phyloP scores from a whole-genome alignment of 495 filamentous ascomycete species.

The Penicillium egyptiacum region DNA sequence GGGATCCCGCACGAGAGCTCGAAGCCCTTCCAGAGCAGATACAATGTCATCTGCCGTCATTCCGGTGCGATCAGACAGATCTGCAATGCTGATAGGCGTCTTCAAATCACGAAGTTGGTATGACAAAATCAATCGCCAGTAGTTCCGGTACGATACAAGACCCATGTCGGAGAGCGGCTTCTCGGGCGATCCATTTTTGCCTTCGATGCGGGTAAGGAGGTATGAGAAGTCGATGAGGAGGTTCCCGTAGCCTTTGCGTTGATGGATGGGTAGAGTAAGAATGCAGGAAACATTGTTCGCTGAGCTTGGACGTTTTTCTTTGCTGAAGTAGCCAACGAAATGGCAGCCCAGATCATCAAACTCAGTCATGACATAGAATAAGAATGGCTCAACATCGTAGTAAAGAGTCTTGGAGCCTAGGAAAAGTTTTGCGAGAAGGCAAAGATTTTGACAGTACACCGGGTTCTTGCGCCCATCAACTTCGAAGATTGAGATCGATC shows the following conservation, averaged over 20 bases:
- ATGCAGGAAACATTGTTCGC: conserved; percentile 98
- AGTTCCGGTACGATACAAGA: conserved; percentile 92
- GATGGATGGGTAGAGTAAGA: conserved; percentile 90
- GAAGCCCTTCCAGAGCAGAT: conserved; percentile 83
- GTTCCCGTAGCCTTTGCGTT: conserved; percentile 95
- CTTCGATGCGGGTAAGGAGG: conserved; percentile 86
- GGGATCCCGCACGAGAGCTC: conserved; percentile 86
- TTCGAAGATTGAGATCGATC: conserved; percentile 91
- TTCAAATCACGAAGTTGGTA: conserved; percentile 70
- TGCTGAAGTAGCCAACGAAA: conserved; percentile 98
- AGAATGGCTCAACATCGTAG: conserved; percentile 96
- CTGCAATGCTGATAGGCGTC: conserved; percentile 66
- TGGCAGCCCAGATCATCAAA: conserved; percentile 91
- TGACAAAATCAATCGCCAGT: conserved; percentile 88
- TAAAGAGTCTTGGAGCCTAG: conserved; percentile 96
- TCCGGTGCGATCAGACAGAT: conserved; percentile 87
- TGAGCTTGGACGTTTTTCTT: conserved; percentile 94
- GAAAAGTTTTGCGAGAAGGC: conserved; percentile 93
- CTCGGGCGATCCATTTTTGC: conserved; percentile 93
- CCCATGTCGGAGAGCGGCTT: conserved; percentile 99
- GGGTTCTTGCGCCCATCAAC: conserved; percentile 96
- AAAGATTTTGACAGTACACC: conserved; percentile 96
- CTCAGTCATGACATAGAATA: conserved; percentile 98
- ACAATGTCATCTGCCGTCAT: conserved; percentile 97
- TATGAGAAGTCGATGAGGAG: conserved; percentile 98